Conservation (phyloP, 306 rosid species). For the Rosa multiflora region DNA sequence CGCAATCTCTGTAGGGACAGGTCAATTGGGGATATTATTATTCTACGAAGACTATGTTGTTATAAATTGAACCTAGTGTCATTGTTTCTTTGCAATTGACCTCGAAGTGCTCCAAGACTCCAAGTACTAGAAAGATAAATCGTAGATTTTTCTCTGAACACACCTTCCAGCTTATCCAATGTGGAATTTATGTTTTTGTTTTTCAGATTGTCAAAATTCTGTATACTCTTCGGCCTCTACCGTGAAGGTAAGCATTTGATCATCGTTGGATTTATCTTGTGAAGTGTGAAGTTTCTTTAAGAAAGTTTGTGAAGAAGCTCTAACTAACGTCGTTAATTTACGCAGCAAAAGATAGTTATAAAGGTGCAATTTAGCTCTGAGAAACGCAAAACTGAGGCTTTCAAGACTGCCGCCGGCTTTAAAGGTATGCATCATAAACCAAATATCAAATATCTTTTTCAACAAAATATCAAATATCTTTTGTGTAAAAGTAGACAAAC, state of each 20-base stretch:
- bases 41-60: background rate
- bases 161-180: background rate
- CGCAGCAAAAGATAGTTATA: constrained; percentile 29
- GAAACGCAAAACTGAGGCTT: constrained; percentile 32
- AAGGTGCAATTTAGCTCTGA: constrained; percentile 25
- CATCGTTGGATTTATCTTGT: background rate
- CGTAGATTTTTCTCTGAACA: background rate
- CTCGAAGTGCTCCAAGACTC: no score
- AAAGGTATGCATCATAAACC: constrained; percentile 7
- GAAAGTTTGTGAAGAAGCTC: background rate
- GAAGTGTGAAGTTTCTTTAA: background rate
- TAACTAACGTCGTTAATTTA: background rate
- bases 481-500: no score
- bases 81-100: background rate
- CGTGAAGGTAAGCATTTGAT: background rate
- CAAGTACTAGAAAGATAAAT: background rate
- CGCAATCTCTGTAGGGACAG: background rate
- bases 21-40: background rate
- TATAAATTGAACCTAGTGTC: background rate
- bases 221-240: background rate
- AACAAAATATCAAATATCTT: no score
- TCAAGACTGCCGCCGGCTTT: constrained; percentile 30
- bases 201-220: background rate
- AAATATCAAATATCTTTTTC: no score
- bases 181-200: background rate